Base-by-base conservation (phyloP, 176 grass and related monocot genomes). In the Pontederia crassipes region DNA sequence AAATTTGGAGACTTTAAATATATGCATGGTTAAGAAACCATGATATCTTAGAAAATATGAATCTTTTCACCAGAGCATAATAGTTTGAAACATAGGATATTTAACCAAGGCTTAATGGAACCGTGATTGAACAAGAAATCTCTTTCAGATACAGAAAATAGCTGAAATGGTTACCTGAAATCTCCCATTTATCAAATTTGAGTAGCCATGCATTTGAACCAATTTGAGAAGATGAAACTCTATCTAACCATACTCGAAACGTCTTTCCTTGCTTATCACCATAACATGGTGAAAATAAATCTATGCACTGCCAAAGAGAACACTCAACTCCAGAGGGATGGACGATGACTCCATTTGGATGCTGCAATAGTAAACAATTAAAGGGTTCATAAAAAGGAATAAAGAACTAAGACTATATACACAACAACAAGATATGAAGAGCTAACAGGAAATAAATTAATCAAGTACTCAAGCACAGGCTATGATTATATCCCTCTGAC, bases 101-200 rank as follows among this genome's bases (percentile, higher is more conserved):
- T 24, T 24, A 24, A 58, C 55, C 58, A 66, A 57, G 71, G 17
- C 17, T 32, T 68, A 70, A 50, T 58, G 13, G 14, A 75, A 59
- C 6, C 2, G 2, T 40, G 32, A 40, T 7, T 1, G 32, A 52
- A 62, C 12, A 49, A 66, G 64, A 20, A 59, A 3, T 59, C 28
- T 10, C 66, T 26, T 61, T 75, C 61, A 35, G 50, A 49, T 55
- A 17, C 14, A 48, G 48, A 61, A 12, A 15, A 11, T 12, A 61
- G 32, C 32, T 61, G 20, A 49, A 20, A 61, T 73, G 53, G 40
- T 16, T 65, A 97, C 92, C 92, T 75, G 90, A 70, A 48, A 83
- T 66, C 59, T 85, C 92, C 84, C 92, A 97, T 28, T 72, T 91
- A 52, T 97, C 77, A 69, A 97, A 88, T 52, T 80, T 97, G 48